Evolutionary conservation across 176 grass and related monocot species (phyloP).

Genomic region (Pharus latifolius): DNA sequence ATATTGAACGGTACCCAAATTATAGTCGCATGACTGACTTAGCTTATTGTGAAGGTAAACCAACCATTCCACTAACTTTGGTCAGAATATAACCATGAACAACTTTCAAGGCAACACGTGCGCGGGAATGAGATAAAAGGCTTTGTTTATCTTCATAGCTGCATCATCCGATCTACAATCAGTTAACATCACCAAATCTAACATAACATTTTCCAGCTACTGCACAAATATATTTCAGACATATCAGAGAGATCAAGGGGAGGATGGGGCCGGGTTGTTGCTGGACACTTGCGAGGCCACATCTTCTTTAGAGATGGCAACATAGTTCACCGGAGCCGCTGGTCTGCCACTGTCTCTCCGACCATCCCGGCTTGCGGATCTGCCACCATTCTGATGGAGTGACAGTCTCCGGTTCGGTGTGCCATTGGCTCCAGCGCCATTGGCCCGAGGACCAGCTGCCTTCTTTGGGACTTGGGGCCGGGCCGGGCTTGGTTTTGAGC

Average conservation of each 20-base stretch:
- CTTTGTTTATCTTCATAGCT: background rate
- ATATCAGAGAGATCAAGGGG: slow-evolving; percentile 32
- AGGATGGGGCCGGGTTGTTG: slow-evolving; percentile 17
- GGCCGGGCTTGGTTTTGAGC: slow-evolving; percentile 47
- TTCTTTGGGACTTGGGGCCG: slow-evolving; percentile 59
- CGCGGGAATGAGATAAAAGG: no score
- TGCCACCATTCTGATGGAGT: slow-evolving; percentile 34
- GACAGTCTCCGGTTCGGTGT: slow-evolving; percentile 40
- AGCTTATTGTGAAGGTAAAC: no score
- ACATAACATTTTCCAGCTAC: slow-evolving; percentile 10
- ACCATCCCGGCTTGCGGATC: slow-evolving; percentile 55
- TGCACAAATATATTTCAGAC: slow-evolving; percentile 16
- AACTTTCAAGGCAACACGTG: no score
- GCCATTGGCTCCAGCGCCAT: slow-evolving; percentile 13
- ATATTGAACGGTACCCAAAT: no score
- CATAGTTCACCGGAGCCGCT: slow-evolving; percentile 59
- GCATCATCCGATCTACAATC: background rate
- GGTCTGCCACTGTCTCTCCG: slow-evolving; percentile 41
- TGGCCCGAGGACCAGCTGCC: slow-evolving; percentile 29
- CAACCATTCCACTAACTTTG: no score
- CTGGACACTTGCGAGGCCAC: slow-evolving; percentile 29
- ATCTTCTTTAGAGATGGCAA: slow-evolving; percentile 64
- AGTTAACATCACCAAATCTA: background rate
- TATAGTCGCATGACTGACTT: no score
- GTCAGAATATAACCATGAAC: no score